A percentile compares a stretch with the other conserved stretches of the same genome.
phyloP scores from a whole-genome alignment of 495 filamentous ascomycete genomes.

The Chlorociboria aeruginascens region DNA sequence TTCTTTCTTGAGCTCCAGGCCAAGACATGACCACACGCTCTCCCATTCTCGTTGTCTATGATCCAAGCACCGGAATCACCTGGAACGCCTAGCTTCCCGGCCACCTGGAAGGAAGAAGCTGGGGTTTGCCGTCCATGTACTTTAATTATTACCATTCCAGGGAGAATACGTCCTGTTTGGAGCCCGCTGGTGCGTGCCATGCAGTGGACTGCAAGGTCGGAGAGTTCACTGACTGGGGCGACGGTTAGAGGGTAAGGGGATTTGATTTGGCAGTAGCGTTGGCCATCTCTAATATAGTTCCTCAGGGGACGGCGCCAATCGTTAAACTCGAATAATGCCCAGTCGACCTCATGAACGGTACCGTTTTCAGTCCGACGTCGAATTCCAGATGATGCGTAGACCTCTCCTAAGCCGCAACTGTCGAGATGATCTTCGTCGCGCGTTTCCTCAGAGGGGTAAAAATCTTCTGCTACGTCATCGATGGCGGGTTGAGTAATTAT shows the following conservation, averaged over 20 bases:
- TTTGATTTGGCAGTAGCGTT: slow-evolving; percentile 18
- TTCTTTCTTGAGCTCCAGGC: slow-evolving; percentile 68
- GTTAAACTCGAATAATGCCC: slow-evolving; percentile 80
- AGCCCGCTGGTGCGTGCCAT: slow-evolving; percentile 85
- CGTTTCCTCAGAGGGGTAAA: slow-evolving; percentile 52
- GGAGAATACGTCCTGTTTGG: slow-evolving; percentile 62
- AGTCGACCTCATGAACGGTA: slow-evolving; percentile 85
- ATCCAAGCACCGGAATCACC: slow-evolving; percentile 94
- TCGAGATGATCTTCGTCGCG: slow-evolving; percentile 60
- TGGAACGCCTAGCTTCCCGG: slow-evolving; percentile 57
- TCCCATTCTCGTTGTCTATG: slow-evolving; percentile 66
- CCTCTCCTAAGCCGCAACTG: slow-evolving; percentile 63
- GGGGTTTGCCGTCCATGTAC: slow-evolving; percentile 71
- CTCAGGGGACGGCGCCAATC: slow-evolving; percentile 63
- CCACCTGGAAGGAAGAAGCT: slow-evolving; percentile 69
- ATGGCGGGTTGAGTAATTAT: slow-evolving; percentile 80
- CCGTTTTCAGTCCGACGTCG: slow-evolving; percentile 50
- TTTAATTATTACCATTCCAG: slow-evolving; percentile 66
- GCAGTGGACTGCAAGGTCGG: slow-evolving; percentile 69
- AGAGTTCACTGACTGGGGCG: slow-evolving; percentile 29
- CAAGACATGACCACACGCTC: slow-evolving; percentile 79
- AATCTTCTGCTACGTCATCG: slow-evolving; percentile 71
- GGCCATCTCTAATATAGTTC: slow-evolving; percentile 35
- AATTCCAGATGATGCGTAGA: slow-evolving; percentile 84
- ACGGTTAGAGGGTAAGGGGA: slow-evolving; percentile 9